Conservation (phyloP, 345 rosid species). For the Ceriops tagal region DNA sequence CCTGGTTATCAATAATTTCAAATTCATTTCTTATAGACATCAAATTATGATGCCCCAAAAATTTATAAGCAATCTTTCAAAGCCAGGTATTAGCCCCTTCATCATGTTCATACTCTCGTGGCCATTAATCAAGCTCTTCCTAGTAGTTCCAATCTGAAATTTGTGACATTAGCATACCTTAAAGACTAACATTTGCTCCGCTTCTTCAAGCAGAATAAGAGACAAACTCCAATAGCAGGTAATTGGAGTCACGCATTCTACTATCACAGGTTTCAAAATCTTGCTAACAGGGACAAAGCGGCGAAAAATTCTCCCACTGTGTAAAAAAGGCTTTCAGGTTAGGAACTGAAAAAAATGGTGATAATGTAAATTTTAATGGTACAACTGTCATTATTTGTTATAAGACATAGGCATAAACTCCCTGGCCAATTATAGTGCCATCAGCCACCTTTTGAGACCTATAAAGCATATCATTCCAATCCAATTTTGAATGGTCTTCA, state of each 20-base stretch:
- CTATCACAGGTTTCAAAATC: slow-evolving; percentile 75
- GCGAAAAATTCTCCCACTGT: slow-evolving; percentile 58
- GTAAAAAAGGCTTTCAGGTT: slow-evolving; percentile 1
- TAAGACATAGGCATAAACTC: too few species aligned
- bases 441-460: neutral
- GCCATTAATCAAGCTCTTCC: neutral
- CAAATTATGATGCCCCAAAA: too few species aligned
- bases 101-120: neutral
- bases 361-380: neutral
- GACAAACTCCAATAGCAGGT: slow-evolving; percentile 90
- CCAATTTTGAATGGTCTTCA: neutral
- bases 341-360: neutral
- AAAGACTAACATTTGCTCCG: slow-evolving; percentile 59
- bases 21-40: neutral
- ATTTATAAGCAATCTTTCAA: too few species aligned
- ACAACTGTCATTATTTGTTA: neutral
- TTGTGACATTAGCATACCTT: slow-evolving; percentile 40
- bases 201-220: slow-evolving; percentile 56
- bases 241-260: slow-evolving; percentile 70
- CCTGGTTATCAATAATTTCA: neutral
- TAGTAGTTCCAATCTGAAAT: neutral
- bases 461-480: neutral
- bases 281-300: slow-evolving; percentile 67
- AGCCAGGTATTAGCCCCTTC: neutral
- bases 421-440: neutral